Evolutionary conservation across 768 basidiomycete genomes (phyloP).

Genomic region (Neoboletus magnificus): DNA sequence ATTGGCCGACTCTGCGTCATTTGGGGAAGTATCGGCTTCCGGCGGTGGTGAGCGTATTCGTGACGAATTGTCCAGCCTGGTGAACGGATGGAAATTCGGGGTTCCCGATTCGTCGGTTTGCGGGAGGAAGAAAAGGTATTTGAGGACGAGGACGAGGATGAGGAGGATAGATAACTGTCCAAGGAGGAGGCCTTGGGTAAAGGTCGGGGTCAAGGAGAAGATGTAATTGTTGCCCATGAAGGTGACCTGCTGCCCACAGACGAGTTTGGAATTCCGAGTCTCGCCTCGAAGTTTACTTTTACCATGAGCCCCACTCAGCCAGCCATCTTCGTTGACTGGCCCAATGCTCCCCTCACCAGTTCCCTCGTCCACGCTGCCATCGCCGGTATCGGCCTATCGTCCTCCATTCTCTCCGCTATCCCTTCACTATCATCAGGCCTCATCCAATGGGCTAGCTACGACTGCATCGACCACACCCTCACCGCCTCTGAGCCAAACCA

Average conservation of each 20-base stretch:
- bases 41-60: constrained; percentile 33
- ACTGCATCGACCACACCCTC: constrained; percentile 75
- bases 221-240: constrained; percentile 48
- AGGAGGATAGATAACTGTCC: constrained; percentile 88
- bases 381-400: constrained; percentile 28
- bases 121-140: constrained; percentile 93
- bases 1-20: constrained; percentile 67
- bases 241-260: neutral
- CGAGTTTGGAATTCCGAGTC: neutral
- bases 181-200: constrained; percentile 91
- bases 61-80: constrained; percentile 45
- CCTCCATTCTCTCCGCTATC: constrained; percentile 28
- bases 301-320: constrained; percentile 4
- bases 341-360: constrained; percentile 51
- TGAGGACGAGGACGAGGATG: constrained; percentile 76
- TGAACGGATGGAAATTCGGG: constrained; percentile 57
- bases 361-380: constrained; percentile 46
- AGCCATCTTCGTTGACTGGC: constrained; percentile 49
- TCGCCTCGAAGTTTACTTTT: neutral
- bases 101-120: constrained; percentile 53
- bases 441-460: constrained; percentile 87
- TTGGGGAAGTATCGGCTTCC: constrained; percentile 6
- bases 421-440: constrained; percentile 30
- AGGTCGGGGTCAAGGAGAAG: constrained; percentile 78
- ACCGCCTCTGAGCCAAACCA: constrained; percentile 48